Base-by-base conservation (phyloP, 2,329 filamentous ascomycete species). In the Penicillium oxalicum region DNA sequence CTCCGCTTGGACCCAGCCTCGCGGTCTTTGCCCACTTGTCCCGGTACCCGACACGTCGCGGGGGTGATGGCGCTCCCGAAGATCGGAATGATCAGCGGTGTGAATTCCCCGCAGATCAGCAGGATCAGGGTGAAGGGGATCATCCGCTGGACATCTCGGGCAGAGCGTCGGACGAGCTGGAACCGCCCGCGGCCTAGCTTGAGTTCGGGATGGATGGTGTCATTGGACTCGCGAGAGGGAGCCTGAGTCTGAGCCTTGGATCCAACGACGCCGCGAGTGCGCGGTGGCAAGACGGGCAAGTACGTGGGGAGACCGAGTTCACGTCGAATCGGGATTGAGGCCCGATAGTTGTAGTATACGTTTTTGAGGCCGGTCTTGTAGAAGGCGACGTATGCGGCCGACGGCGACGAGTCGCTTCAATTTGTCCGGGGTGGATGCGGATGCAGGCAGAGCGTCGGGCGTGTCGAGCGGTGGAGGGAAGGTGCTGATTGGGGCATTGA, bases 311-410 rank as follows among this genome's bases (percentile, higher is more conserved):
- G 38, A 42, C 64, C 56, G 40, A 67, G 49, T 56, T 61, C 29
- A 58, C 66, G 48, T 40, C 66, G 51, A 42, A 67, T 47, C 53
- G 65, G 54, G 45, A 70, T 26, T 29, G 68, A 58, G 47, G 61
- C 59, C 63, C 68, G 56, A 56, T 76, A 74, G 56, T 95, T 95
- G 50, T 74, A 71, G 65, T 82, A 83, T 44, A 95, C 83, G 59
- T 86, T 82, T 63, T 83, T 83, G 29, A 95, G 70, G 13, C 91
- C 91, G 1, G 81, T 78, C 71, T 93, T 95, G 81, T 96, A 97
- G 78, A 97, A 97, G 33, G 70, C 70, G 8, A 86, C 68, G 69
- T 95, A 95, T 44, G 86, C 86, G 86, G 53, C 88, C 91, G 27
- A 84, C 71, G 38, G 69, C 68, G 41, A 69, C 43, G 53, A 61